These are phyloP conservation scores for Rhynchospora pubera DNA, from an alignment of 176 grass and related monocot genomes.

Conservation along the genomic window DNA sequence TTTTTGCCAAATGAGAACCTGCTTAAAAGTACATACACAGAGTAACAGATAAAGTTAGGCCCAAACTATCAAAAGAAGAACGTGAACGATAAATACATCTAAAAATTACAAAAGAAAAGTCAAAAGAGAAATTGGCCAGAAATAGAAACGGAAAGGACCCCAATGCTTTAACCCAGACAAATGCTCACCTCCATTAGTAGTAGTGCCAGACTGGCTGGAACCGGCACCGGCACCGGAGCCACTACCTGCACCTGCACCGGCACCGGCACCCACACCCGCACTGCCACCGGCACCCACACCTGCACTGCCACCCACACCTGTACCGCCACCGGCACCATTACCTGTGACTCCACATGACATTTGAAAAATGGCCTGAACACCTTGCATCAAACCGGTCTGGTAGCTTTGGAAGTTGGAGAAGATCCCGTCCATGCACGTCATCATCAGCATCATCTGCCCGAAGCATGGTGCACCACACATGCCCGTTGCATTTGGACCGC, in stretches of 20 bases:
- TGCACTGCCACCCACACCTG: too few relatives aligned
- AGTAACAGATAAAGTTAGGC: background rate
- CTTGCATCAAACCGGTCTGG: conserved; percentile 73
- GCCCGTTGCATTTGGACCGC: background rate
- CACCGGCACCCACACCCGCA: too few relatives aligned
- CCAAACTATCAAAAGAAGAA: background rate
- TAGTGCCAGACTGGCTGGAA: background rate
- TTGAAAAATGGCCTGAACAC: conserved; percentile 61
- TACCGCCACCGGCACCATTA: background rate
- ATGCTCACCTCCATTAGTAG: conserved; percentile 5
- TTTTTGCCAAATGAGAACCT: conserved; percentile 47
- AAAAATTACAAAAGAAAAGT: background rate
- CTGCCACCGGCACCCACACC: too few relatives aligned
- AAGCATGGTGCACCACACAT: conserved; percentile 72
- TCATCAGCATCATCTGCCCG: conserved; percentile 54
- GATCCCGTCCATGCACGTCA: conserved; percentile 57
- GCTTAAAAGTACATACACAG: background rate
- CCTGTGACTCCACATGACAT: conserved; percentile 50
- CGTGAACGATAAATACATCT: background rate
- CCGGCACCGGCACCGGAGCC: background rate
- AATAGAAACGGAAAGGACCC: background rate
- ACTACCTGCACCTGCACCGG: background rate
- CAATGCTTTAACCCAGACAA: background rate
- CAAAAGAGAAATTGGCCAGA: background rate
- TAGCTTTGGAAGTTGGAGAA: conserved; percentile 57